Percentiles rank a stretch among this genome's conserved stretches.
Conservation (phyloP, 805 yeast genomes). For the Zygotorulaspora danielsina region DNA sequence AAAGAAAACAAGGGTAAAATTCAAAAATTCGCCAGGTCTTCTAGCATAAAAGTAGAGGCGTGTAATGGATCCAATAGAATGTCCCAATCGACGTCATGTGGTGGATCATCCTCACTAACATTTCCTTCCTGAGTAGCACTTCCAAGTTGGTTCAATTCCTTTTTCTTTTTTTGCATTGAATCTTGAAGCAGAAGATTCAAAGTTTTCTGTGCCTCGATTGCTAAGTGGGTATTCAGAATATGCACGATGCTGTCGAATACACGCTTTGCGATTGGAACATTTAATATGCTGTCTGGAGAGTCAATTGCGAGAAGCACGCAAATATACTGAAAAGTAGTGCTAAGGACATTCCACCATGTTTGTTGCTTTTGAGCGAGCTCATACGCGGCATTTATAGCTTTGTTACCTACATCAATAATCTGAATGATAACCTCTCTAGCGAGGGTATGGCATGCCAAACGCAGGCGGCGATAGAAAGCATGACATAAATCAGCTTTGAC, state of each 20-base stretch:
- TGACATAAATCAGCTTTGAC: constrained; percentile 12
- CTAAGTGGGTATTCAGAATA: constrained; percentile 10
- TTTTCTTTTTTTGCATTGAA: constrained; percentile 12
- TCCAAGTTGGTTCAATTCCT: constrained; percentile 9
- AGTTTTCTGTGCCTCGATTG: constrained; percentile 13
- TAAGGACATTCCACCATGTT: constrained; percentile 17
- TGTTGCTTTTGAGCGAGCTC: constrained; percentile 8
- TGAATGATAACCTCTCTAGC: constrained; percentile 10
- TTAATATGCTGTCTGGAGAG: constrained; percentile 12
- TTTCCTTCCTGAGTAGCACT: constrained; percentile 8
- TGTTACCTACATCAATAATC: constrained; percentile 10
- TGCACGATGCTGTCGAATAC: constrained; percentile 6
- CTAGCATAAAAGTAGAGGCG: no score
- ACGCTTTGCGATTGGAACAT: constrained; percentile 10
- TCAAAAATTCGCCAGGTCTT: no score
- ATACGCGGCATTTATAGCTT: constrained; percentile 8
- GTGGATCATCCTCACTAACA: not conserved
- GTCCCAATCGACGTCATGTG: constrained; percentile 13
- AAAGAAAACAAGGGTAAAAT: no score
- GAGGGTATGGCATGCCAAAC: constrained; percentile 7
- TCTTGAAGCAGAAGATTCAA: constrained; percentile 13
- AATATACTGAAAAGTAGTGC: constrained; percentile 13
- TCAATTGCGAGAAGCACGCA: constrained; percentile 16
- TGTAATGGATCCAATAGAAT: constrained; percentile 12
- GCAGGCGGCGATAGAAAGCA: constrained; percentile 14